Evolutionary conservation across 2,329 filamentous ascomycete genomes (phyloP).

Genomic region (Pseudocercospora vitis): DNA sequence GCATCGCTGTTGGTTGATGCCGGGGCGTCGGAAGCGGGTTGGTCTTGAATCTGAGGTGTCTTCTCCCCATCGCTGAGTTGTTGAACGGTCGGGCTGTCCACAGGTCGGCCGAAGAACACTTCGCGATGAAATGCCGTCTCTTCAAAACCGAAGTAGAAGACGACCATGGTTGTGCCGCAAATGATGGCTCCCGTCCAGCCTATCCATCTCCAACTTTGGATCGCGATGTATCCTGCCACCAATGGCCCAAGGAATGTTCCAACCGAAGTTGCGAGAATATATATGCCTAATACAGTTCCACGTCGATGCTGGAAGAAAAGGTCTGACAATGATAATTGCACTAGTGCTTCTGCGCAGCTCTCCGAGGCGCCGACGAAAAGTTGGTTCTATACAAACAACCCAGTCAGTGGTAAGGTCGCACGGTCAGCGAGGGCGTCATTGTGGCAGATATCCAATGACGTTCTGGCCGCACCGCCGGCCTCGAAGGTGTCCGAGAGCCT

Average conservation of each 20-base stretch:
- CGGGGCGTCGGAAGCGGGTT: neutral
- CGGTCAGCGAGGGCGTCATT: too few relatives aligned
- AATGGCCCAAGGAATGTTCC: slow-evolving; percentile 59
- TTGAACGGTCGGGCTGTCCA: slow-evolving; percentile 19
- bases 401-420: too few relatives aligned
- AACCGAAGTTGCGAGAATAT: slow-evolving; percentile 57
- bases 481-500: too few relatives aligned
- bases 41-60: neutral
- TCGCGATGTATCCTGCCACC: slow-evolving; percentile 53
- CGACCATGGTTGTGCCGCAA: slow-evolving; percentile 48
- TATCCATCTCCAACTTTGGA: slow-evolving; percentile 56
- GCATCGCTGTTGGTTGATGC: slow-evolving; percentile 14
- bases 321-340: slow-evolving; percentile 58
- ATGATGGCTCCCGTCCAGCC: slow-evolving; percentile 55
- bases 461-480: too few relatives aligned
- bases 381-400: too few relatives aligned
- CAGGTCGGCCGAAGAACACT: slow-evolving; percentile 37
- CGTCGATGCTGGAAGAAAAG: slow-evolving; percentile 60
- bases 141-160: slow-evolving; percentile 55
- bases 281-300: slow-evolving; percentile 55
- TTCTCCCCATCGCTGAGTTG: slow-evolving; percentile 22
- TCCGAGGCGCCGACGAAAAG: slow-evolving; percentile 60
- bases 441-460: too few relatives aligned
- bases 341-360: slow-evolving; percentile 57
- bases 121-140: slow-evolving; percentile 54